These are phyloP conservation scores for Trypanosoma rangeli DNA, from an alignment of 208 protist genomes.

Conservation along the genomic window DNA sequence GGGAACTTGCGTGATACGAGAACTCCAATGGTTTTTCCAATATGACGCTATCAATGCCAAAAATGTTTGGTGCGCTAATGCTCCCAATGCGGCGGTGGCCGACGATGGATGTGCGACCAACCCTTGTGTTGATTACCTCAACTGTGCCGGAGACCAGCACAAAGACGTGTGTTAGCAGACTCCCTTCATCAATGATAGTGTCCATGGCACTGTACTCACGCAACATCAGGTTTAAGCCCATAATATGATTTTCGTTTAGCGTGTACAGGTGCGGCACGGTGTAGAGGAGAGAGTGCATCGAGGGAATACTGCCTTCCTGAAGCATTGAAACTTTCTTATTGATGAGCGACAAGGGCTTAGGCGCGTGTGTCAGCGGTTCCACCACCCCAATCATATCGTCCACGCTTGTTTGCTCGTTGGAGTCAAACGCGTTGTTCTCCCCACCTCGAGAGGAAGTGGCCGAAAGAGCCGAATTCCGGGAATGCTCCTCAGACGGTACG, in stretches of 20 bases:
- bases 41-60: constrained; percentile 79
- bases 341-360: constrained; percentile 20
- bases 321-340: constrained; percentile 13
- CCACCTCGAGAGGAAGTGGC: background rate
- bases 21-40: constrained; percentile 76
- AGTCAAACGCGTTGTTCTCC: background rate
- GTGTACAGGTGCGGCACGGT: constrained; percentile 80
- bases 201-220: constrained; percentile 85
- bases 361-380: constrained; percentile 22
- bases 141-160: constrained; percentile 77
- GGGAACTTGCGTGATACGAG: constrained; percentile 74
- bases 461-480: background rate
- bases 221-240: constrained; percentile 62
- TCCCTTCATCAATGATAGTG: constrained; percentile 73
- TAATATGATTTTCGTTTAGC: constrained; percentile 53
- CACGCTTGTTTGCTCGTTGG: constrained; percentile 10
- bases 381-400: constrained; percentile 24
- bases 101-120: constrained; percentile 59
- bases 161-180: constrained; percentile 71
- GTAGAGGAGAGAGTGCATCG: constrained; percentile 68
- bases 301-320: constrained; percentile 14
- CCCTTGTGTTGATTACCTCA: constrained; percentile 85
- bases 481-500: background rate
- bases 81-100: constrained; percentile 77
- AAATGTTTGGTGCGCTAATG: constrained; percentile 71